phyloP scores from a whole-genome alignment of 495 filamentous ascomycete genomes.

The Letharia columbiana region DNA sequence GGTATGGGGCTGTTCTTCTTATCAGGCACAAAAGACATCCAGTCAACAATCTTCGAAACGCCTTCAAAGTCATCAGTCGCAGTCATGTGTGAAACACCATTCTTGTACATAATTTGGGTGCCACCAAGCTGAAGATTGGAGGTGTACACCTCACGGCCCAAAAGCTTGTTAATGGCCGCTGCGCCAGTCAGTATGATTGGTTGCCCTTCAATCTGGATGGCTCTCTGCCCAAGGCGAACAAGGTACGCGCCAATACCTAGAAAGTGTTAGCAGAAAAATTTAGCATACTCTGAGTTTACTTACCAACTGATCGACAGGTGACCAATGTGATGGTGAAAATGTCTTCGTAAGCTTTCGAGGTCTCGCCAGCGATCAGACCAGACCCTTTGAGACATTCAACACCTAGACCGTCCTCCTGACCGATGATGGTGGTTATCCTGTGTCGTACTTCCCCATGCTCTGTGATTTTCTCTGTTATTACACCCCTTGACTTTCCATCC shows the following conservation, averaged over 20 bases:
- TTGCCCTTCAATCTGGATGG: conserved; percentile 97
- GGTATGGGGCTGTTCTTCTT: conserved; percentile 84
- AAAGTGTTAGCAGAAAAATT: conserved; percentile 6
- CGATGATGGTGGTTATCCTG: conserved; percentile 90
- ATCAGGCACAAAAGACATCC: conserved; percentile 94
- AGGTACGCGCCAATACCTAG: conserved; percentile 93
- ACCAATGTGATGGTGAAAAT: conserved; percentile 99
- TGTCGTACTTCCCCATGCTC: conserved; percentile 86
- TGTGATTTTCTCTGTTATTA: conserved; percentile 77
- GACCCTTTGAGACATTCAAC: conserved; percentile 96
- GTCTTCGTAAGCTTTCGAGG: conserved; percentile 93
- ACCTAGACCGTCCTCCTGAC: conserved; percentile 90
- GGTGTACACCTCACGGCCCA: conserved; percentile 96
- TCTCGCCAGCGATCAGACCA: conserved; percentile 95
- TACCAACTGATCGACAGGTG: conserved; percentile 89
- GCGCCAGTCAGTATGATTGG: conserved; percentile 98
- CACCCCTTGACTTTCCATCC: conserved; percentile 66
- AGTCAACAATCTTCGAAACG: conserved; percentile 95
- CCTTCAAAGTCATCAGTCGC: conserved; percentile 96
- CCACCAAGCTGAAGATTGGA: conserved; percentile 98
- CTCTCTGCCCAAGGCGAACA: conserved; percentile 92
- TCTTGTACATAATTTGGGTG: conserved; percentile 99
- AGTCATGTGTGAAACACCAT: conserved; percentile 98
- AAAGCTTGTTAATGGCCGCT: conserved; percentile 93
- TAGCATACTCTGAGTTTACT: conserved; percentile 26